phyloP scores from a whole-genome alignment of 371 early-diverging fungal species.

The Lichtheimia ornata region DNA sequence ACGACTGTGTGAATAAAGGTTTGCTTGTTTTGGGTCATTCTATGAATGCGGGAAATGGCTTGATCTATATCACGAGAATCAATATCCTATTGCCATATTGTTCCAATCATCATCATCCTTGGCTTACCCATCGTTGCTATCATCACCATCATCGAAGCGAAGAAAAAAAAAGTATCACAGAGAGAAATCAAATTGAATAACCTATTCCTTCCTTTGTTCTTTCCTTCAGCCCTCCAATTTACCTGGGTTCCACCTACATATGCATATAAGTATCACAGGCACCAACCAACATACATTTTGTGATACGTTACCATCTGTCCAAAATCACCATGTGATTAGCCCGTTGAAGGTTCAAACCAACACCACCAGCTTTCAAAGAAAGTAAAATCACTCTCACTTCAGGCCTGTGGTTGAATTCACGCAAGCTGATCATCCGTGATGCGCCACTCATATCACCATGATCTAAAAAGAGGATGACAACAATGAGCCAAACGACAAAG shows the following conservation, averaged over 20 bases:
- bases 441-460: constrained; percentile 33
- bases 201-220: constrained; percentile 1
- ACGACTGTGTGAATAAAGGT: constrained; percentile 42
- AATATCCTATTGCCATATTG: neutral
- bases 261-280: constrained; percentile 5
- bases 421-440: constrained; percentile 22
- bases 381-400: constrained; percentile 35
- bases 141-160: no score
- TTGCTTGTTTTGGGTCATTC: constrained; percentile 47
- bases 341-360: constrained; percentile 42
- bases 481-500: no score
- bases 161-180: neutral
- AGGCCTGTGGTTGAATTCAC: constrained; percentile 34
- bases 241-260: constrained; percentile 46
- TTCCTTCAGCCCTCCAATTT: neutral
- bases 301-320: constrained; percentile 34
- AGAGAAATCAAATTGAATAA: neutral
- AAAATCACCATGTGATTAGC: constrained; percentile 52
- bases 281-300: neutral
- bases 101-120: neutral
- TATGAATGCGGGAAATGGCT: constrained; percentile 46
- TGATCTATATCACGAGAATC: constrained; percentile 24
- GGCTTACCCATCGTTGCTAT: constrained; percentile 42
- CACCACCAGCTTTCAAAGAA: constrained; percentile 48
- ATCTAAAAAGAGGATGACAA: constrained; percentile 18